These are phyloP conservation scores for Gynandropsis gynandra DNA, from an alignment of 345 rosid genomes.

Conservation along the genomic window DNA sequence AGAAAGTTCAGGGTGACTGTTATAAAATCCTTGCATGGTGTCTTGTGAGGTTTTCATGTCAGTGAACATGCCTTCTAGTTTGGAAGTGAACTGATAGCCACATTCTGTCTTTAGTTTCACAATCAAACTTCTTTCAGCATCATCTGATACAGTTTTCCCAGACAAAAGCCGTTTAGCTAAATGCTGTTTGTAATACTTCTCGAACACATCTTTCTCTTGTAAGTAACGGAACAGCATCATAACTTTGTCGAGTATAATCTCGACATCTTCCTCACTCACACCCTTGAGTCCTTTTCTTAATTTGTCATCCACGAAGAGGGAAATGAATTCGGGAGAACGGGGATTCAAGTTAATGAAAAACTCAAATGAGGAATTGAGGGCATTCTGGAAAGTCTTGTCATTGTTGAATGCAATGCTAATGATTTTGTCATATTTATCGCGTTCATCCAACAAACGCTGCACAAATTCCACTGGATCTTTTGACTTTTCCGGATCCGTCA, in stretches of 20 bases:
- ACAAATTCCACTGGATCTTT: conserved; percentile 97
- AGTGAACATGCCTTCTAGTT: conserved; percentile 96
- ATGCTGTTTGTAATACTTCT: conserved; percentile 97
- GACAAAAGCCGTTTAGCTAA: conserved; percentile 92
- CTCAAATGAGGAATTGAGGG: conserved; percentile 86
- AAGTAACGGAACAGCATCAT: conserved; percentile 98
- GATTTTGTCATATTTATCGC: conserved; percentile 75
- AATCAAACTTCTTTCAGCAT: conserved; percentile 91
- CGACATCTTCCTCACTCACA: conserved; percentile 86
- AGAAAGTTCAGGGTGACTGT: conserved; percentile 64
- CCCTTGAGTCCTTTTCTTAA: conserved; percentile 90
- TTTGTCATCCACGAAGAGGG: conserved; percentile 91
- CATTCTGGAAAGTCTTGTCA: conserved; percentile 95
- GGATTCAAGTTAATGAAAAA: conserved; percentile 82
- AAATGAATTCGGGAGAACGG: conserved; percentile 95
- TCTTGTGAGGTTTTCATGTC: conserved; percentile 99
- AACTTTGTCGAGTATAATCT: conserved; percentile 86
- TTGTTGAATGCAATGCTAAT: conserved; percentile 65
- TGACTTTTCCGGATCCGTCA: conserved; percentile 83
- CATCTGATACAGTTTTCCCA: conserved; percentile 89
- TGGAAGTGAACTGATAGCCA: conserved; percentile 95
- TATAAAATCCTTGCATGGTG: conserved; percentile 75
- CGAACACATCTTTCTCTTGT: conserved; percentile 97
- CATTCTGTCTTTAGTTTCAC: conserved; percentile 97
- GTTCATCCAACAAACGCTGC: conserved; percentile 84